Evolutionary conservation across 768 basidiomycete genomes (phyloP), one percentile per base, ranked within the genome.

Genomic region (Crepidotus variabilis): DNA sequence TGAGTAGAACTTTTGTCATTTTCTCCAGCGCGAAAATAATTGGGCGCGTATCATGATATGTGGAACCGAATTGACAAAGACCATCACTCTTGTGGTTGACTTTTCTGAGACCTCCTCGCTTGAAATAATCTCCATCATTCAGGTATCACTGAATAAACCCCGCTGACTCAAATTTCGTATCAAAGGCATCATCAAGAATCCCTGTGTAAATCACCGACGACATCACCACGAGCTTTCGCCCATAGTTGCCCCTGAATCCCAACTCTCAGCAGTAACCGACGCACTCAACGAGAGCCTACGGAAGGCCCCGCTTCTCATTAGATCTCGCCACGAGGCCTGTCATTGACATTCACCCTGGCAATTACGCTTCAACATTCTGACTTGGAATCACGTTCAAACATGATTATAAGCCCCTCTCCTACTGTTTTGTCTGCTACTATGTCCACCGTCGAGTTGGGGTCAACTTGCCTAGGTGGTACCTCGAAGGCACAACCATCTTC

Each of bases 351-450:
- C 18, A 43, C 18, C 39, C 11, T 16, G 35, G 16, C 35, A 36
- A 36, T 36, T 16, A 36, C 35, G 9, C 16, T 16, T 36, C 35
- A 36, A 36, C 35, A 8, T 36, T 16, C 35, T 36, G 35, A 36
- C 16, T 43, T 43, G 5, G 14, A 16, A 43, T 43, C 39, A 43
- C 39, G 39, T 5, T 43, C 39, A 20, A 43, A 43, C 14, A 43
- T 43, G 39, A 43, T 43, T 43, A 16, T 43, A 43, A 43, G 39
- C 39, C 47, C 47, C 24, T 49, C 47, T 22, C 55, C 55, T 18
- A 51, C 55, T 46, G 43, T 56, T 23, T 45, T 56, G 50, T 36
- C 55, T 34, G 55, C 55, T 20, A 50, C 55, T 16, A 56, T 56
- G 55, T 56, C 55, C 22, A 56, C 50, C 16, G 55, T 51, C 33